Conservation (phyloP, 2,329 filamentous ascomycete genomes). For the Helminthosporium solani region DNA sequence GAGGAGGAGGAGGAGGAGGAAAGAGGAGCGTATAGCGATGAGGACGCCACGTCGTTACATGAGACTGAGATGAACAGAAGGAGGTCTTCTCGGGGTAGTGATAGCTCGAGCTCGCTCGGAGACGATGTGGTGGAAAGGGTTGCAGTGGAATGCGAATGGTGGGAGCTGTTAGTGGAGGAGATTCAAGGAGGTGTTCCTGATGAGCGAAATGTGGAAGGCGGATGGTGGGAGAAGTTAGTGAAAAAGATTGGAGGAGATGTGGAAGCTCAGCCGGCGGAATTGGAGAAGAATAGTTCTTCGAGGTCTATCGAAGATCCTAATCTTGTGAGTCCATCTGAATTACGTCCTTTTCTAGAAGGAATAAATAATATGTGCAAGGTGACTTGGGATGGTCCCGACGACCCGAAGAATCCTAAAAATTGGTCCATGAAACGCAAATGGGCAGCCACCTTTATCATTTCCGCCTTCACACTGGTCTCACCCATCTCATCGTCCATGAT, state of each 20-base stretch:
- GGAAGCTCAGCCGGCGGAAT: slow-evolving; percentile 18
- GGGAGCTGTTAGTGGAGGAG: slow-evolving; percentile 9
- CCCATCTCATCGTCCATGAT: slow-evolving; percentile 45
- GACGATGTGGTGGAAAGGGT: slow-evolving; percentile 12
- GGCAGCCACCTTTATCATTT: slow-evolving; percentile 48
- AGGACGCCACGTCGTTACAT: slow-evolving; percentile 21
- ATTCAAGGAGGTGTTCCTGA: neutral
- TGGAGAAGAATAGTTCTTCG: slow-evolving; percentile 30
- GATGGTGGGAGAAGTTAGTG: slow-evolving; percentile 20
- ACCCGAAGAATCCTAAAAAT: slow-evolving; percentile 51
- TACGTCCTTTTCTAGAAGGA: neutral
- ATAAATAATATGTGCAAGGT: slow-evolving; percentile 31
- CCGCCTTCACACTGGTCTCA: slow-evolving; percentile 43
- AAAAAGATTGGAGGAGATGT: slow-evolving; percentile 33
- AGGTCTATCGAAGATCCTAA: slow-evolving; percentile 35
- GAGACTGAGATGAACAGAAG: slow-evolving; percentile 30
- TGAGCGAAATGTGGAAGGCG: slow-evolving; percentile 33
- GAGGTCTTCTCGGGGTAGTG: slow-evolving; percentile 8
- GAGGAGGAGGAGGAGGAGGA: slow-evolving; percentile 34
- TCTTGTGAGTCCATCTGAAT: slow-evolving; percentile 21
- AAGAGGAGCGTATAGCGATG: slow-evolving; percentile 24
- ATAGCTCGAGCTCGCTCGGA: slow-evolving; percentile 13
- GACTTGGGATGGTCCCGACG: slow-evolving; percentile 49
- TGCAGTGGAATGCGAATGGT: too few relatives aligned
- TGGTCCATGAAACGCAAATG: slow-evolving; percentile 48